Conservation (phyloP, 345 rosid genomes). For the Angophora floribunda region DNA sequence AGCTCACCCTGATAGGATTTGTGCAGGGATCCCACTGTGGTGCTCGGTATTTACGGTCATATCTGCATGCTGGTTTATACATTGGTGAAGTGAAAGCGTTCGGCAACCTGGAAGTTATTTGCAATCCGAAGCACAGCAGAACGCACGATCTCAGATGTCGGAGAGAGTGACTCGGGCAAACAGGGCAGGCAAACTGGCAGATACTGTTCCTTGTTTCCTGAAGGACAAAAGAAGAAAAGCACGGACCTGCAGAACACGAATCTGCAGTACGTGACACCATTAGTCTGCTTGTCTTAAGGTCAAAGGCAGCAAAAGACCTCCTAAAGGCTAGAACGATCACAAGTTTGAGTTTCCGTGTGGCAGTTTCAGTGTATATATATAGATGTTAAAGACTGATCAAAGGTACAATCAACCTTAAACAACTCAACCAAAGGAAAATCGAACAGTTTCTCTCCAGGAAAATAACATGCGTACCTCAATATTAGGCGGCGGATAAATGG, state of each 20-base stretch:
- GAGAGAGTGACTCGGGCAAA: conserved; percentile 58
- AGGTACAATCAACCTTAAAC: not conserved
- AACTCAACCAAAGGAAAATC: not conserved
- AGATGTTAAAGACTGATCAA: not conserved
- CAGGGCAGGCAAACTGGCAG: conserved; percentile 77
- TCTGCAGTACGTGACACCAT: conserved; percentile 23
- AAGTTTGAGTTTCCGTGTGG: not conserved
- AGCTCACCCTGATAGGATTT: not conserved
- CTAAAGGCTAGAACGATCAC: not conserved
- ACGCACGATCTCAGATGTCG: conserved; percentile 34
- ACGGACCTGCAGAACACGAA: conserved; percentile 81
- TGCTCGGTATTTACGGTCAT: not conserved
- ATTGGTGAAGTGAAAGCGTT: conserved; percentile 39
- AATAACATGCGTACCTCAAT: conserved; percentile 45
- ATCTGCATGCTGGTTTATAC: not conserved
- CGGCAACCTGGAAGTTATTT: conserved; percentile 44
- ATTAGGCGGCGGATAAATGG: conserved; percentile 86
- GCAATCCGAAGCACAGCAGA: conserved; percentile 51
- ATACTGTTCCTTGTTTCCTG: conserved; percentile 36
- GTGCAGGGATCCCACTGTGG: not conserved
- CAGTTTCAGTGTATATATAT: not conserved
- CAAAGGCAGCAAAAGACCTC: not conserved
- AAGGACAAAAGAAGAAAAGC: conserved; percentile 34
- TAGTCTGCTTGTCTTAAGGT: not conserved
- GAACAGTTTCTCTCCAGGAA: not conserved